A percentile compares a stretch with the other conserved stretches of the same genome.
Evolutionary conservation across 345 rosid species (phyloP).

Genomic region (Euphorbia tirucalli): DNA sequence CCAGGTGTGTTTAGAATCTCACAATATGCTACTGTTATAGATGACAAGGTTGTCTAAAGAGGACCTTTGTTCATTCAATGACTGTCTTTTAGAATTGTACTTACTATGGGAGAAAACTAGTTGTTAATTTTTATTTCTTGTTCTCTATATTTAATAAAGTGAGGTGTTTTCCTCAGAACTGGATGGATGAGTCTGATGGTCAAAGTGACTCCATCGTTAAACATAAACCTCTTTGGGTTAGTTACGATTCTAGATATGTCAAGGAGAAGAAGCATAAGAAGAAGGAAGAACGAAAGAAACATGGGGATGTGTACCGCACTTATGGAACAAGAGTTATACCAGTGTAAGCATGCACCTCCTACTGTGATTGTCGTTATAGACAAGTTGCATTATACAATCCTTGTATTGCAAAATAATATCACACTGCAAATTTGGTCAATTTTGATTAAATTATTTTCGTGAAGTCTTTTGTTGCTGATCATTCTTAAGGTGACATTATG

Average conservation of each 20-base stretch:
- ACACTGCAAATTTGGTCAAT: background rate
- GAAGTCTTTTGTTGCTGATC: background rate
- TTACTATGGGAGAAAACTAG: background rate
- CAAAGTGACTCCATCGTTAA: conserved; percentile 78
- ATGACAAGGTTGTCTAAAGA: background rate
- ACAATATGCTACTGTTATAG: conserved; percentile 8
- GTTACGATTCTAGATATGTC: conserved; percentile 47
- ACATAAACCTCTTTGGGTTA: conserved; percentile 94
- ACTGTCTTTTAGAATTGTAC: background rate
- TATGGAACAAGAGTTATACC: conserved; percentile 99
- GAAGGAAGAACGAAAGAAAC: conserved; percentile 53
- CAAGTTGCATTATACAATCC: background rate
- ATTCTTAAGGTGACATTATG: background rate
- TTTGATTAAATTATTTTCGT: background rate
- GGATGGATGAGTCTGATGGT: conserved; percentile 75
- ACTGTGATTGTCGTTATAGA: conserved; percentile 8
- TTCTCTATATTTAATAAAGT: conserved; percentile 18
- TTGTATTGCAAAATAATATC: background rate
- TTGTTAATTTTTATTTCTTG: background rate
- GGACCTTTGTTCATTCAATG: background rate
- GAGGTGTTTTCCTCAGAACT: conserved; percentile 49
- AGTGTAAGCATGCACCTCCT: conserved; percentile 54
- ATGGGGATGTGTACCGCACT: conserved; percentile 75
- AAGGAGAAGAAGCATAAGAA: conserved; percentile 48
- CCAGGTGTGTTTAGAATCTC: conserved; percentile 57